Base-by-base conservation (phyloP, 1,284 basidiomycete species). In the Marasmius fiardii region DNA sequence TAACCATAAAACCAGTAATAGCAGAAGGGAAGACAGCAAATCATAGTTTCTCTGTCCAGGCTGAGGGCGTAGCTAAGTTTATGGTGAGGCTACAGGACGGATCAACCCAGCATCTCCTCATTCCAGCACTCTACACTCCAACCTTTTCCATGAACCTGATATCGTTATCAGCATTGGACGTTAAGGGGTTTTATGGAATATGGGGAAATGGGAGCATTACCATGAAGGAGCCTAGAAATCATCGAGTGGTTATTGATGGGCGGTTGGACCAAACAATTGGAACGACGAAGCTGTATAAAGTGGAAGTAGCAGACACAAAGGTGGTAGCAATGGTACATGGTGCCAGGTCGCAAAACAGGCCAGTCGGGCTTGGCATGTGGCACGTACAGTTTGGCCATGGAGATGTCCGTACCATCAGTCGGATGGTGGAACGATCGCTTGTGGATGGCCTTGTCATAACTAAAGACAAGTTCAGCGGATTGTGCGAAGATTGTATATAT, bases 301-400 rank as follows among this genome's bases (percentile, higher is more conserved):
- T 41, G 1, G 39, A 41, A 2, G 39, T 41, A 1, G 16, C 20
- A 4, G 39, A 41, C 14, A 16, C 4, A 41, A 8, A 8, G 3
- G 39, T 41, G 1, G 39, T 16, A 20, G 39, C 39, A 7, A 16
- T 16, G 1, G 39, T 41, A 41, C 39, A 41, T 1, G 39, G 39
- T 41, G 39, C 34, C 14, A 28, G 26, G 3, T 52, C 51, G 14
- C 34, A 37, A n/a, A 37, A 43, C 21, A 47, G 33, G 23, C 52
- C 52, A 6, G 41, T 41, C 18, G 34, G 41, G 4, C 28, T 53
- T 5, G 20, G 14, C 5, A 34, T 53, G 23, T 53, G 52, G 52
- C 43, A 53, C 28, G 33, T 23, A n/a, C 52, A 26, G 1, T 47
- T 53, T 18, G 52, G 52, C 16, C 43, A 53, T 45, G 43, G 24